Evolutionary conservation across 345 rosid species (phyloP).

Genomic region (Rhizophora apiculata): DNA sequence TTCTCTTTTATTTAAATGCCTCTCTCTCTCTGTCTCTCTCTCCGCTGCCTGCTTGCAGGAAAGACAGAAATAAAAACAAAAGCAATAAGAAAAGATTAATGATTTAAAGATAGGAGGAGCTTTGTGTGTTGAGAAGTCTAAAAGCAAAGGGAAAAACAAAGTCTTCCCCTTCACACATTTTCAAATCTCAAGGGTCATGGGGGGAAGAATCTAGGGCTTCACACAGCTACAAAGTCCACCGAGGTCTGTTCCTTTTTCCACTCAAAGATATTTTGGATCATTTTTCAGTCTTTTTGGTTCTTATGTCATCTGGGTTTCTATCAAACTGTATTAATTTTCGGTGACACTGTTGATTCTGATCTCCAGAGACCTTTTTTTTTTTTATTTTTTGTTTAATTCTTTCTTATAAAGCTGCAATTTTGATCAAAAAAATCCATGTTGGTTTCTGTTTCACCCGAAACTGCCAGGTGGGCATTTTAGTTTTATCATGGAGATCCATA

Average conservation of each 20-base stretch:
- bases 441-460: constrained; percentile 17
- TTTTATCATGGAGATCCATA: constrained; percentile 19
- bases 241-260: constrained; percentile 36
- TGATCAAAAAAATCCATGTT: constrained; percentile 14
- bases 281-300: constrained; percentile 7
- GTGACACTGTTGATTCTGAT: constrained; percentile 13
- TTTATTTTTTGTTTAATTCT: neutral
- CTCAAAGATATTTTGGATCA: constrained; percentile 3
- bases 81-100: neutral
- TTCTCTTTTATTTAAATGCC: constrained; percentile 14
- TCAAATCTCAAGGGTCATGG: constrained; percentile 38
- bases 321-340: constrained; percentile 9
- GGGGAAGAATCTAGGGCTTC: constrained; percentile 63
- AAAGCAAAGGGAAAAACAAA: constrained; percentile 32
- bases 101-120: constrained; percentile 21
- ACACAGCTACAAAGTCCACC: constrained; percentile 35
- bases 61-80: neutral
- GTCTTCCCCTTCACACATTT: constrained; percentile 82
- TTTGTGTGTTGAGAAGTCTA: constrained; percentile 52
- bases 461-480: constrained; percentile 28
- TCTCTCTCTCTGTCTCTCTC: neutral
- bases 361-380: constrained; percentile 9
- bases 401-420: neutral
- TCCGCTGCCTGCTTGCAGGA: constrained; percentile 10
- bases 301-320: constrained; percentile 7